Base-by-base conservation (phyloP, 2,329 filamentous ascomycete species). In the Talaromyces sp. region DNA sequence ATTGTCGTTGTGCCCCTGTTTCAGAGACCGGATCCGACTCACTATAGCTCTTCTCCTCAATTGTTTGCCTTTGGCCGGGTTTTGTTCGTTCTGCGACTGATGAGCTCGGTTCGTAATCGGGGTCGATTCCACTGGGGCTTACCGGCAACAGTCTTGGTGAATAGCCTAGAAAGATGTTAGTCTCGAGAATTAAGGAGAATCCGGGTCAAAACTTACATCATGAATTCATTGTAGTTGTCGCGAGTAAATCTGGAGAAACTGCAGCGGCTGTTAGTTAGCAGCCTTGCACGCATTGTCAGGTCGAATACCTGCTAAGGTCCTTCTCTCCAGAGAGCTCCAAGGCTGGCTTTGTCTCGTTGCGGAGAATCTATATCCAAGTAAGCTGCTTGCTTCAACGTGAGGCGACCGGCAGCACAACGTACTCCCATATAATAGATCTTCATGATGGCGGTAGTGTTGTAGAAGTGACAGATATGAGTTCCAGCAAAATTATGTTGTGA, bases 341-440 rank as follows among this genome's bases (percentile, higher is more conserved):
- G 59, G 91, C 87, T 58, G 92, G 91, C 80, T 90, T 88, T 72
- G 80, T 81, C 74, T 91, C 89, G 81, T 95, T 95, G 80, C 90
- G 91, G 76, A 95, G 84, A 78, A 96, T 87, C 92, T 96, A 45
- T 63, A 22, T 22, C 45, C 36, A 5, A 1, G 43, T 47, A 58
- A 58, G 51, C 38, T 47, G n/a, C 47, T 43, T 38, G 40, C n/a
- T 40, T 43, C 36, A 38, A 13, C 36, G 11, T 17, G 29, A 29
- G 31, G 53, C 59, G 25, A 54, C 22, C n/a, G 51, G 11, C 19
- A 22, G 27, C 45, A 40, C 1, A 43, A 66, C 88, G 69, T 88
- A 95, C 92, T 73, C 91, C 92, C 76, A 96, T 92, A 80, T 95
- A 95, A 79, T 91, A 85, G 78, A 95, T 82, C 87, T 93, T 94